These are phyloP conservation scores for Tetrahymena elliotti DNA, from an alignment of 73 alveolate species.

Conservation along the genomic window DNA sequence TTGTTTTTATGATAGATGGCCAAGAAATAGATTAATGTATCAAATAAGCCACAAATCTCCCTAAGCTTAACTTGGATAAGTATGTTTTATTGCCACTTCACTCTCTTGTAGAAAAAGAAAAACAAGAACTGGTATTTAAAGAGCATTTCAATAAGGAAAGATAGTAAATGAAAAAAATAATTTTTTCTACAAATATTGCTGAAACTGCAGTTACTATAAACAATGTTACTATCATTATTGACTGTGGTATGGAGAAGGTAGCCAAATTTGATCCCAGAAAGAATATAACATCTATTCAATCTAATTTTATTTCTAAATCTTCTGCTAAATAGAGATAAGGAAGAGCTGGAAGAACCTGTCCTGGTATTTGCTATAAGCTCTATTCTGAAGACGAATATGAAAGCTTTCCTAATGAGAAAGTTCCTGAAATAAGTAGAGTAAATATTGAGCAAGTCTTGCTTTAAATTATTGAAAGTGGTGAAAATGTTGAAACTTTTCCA, in stretches of 20 bases:
- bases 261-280: slow-evolving; percentile 65
- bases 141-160: neutral
- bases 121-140: neutral
- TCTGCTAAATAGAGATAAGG: slow-evolving; percentile 72
- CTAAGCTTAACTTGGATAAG: neutral
- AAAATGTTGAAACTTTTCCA: neutral
- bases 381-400: slow-evolving; percentile 25
- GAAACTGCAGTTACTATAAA: slow-evolving; percentile 93
- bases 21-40: neutral
- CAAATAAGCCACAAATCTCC: neutral
- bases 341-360: slow-evolving; percentile 70
- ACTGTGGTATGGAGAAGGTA: slow-evolving; percentile 79
- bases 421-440: neutral
- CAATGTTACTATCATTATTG: slow-evolving; percentile 80
- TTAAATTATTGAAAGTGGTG: neutral
- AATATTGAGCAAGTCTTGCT: neutral
- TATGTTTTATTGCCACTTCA: neutral
- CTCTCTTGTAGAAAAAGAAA: neutral
- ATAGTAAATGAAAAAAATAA: slow-evolving; percentile 21
- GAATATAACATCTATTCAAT: slow-evolving; percentile 79
- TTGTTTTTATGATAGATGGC: neutral
- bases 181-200: slow-evolving; percentile 81
- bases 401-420: neutral
- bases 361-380: slow-evolving; percentile 71
- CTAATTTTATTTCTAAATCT: slow-evolving; percentile 61